phyloP scores from a whole-genome alignment of 345 rosid genomes.

The Lepidium aucheri region DNA sequence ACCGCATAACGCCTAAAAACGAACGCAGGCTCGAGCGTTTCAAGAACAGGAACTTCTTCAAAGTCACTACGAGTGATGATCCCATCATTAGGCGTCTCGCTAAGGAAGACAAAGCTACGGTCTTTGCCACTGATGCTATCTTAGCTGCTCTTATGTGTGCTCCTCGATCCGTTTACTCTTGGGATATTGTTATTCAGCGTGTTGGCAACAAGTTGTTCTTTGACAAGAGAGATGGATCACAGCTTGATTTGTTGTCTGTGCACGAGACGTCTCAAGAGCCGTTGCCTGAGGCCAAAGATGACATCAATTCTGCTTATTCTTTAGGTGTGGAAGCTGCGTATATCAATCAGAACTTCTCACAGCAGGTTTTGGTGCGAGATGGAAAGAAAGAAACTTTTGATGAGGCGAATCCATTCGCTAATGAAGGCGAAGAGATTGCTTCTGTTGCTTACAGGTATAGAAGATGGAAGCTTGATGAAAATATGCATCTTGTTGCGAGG shows the following conservation, averaged over 20 bases:
- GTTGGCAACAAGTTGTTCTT: conserved; percentile 91
- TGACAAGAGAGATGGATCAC: conserved; percentile 87
- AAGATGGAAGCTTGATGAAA: conserved; percentile 89
- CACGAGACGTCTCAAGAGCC: conserved; percentile 96
- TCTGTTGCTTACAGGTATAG: conserved; percentile 90
- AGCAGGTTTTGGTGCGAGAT: conserved; percentile 79
- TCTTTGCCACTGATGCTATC: conserved; percentile 80
- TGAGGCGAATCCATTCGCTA: conserved; percentile 85
- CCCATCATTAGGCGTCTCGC: conserved; percentile 81
- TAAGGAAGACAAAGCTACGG: conserved; percentile 87
- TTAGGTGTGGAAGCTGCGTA: conserved; percentile 76
- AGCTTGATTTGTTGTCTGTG: conserved; percentile 80
- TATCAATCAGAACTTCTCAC: conserved; percentile 33
- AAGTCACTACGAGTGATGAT: conserved; percentile 92
- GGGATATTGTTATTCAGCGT: conserved; percentile 90
- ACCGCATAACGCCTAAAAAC: conserved; percentile 71
- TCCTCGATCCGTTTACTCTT: conserved; percentile 86
- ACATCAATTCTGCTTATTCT: conserved; percentile 30
- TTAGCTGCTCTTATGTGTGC: conserved; percentile 86
- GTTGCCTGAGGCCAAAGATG: conserved; percentile 26
- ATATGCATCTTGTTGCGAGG: conserved; percentile 67
- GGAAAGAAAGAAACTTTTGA: conserved; percentile 78
- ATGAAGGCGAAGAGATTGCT: conserved; percentile 94
- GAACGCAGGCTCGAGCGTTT: conserved; percentile 85
- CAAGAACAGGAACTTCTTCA: conserved; percentile 82